phyloP scores from a whole-genome alignment of 1,139 yeast genomes.

The Magnusiomyces clavatus region DNA sequence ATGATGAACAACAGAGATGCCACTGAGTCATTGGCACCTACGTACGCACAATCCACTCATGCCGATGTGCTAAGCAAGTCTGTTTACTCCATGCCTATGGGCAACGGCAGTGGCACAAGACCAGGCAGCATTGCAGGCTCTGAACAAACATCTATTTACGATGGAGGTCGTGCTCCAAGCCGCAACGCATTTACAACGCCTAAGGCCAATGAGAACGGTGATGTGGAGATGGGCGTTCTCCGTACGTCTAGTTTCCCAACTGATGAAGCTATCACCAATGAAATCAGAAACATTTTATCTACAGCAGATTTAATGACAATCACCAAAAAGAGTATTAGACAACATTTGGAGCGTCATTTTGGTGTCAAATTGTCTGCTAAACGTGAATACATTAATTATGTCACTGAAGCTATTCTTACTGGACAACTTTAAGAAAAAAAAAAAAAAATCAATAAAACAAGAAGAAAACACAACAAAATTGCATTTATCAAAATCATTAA shows the following conservation, averaged over 20 bases:
- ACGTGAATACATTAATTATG: constrained; percentile 35
- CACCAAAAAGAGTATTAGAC: constrained; percentile 34
- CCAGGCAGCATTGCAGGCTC: background rate
- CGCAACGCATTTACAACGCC: background rate
- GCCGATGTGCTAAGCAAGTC: constrained; percentile 13
- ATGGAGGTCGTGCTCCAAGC: background rate
- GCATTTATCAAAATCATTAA: too few relatives aligned
- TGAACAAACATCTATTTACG: constrained; percentile 1
- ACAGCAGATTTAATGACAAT: constrained; percentile 35
- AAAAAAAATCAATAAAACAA: too few relatives aligned
- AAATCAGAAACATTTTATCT: constrained; percentile 32
- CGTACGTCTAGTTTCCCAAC: constrained; percentile 25
- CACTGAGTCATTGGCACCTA: constrained; percentile 7
- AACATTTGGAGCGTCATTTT: constrained; percentile 32
- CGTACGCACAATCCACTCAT: constrained; percentile 5
- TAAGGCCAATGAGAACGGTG: constrained; percentile 8
- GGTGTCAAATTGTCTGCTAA: constrained; percentile 30
- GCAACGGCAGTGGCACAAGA: background rate
- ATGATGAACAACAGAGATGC: constrained; percentile 14
- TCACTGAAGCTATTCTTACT: constrained; percentile 34
- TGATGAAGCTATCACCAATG: constrained; percentile 33
- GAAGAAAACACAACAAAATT: too few relatives aligned
- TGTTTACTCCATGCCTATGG: constrained; percentile 11
- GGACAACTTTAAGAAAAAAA: constrained; percentile 29
- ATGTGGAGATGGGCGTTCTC: constrained; percentile 22